Conservation (phyloP, 78 protist genomes). For the Blattamonas nauphoetae region DNA sequence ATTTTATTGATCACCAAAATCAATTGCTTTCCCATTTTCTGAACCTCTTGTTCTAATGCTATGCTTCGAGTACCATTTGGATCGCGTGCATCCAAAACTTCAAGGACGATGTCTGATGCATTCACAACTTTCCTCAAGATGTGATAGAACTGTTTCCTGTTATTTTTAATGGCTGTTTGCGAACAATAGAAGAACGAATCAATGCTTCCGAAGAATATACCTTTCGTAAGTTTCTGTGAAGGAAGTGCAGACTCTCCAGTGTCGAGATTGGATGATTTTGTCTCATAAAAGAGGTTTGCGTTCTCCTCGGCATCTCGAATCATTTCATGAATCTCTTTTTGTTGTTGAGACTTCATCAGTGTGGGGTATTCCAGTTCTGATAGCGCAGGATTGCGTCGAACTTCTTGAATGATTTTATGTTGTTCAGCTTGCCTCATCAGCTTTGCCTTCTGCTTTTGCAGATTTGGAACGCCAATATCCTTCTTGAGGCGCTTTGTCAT, state of each 20-base stretch:
- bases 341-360: too few relatives aligned
- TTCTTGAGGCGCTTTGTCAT: too few relatives aligned
- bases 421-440: constrained; percentile 44
- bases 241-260: too few relatives aligned
- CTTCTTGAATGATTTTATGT: background rate
- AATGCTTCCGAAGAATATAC: background rate
- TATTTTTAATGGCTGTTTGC: background rate
- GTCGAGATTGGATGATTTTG: too few relatives aligned
- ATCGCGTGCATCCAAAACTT: constrained; percentile 92
- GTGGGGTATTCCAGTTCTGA: too few relatives aligned
- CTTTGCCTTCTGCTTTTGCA: constrained; percentile 71
- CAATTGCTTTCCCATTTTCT: constrained; percentile 39
- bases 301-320: too few relatives aligned
- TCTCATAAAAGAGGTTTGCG: too few relatives aligned
- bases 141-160: background rate
- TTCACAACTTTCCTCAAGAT: constrained; percentile 76
- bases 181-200: background rate
- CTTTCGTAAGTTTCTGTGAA: too few relatives aligned
- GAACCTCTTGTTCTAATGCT: constrained; percentile 63
- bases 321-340: too few relatives aligned
- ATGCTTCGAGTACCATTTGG: constrained; percentile 91
- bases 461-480: constrained; percentile 84
- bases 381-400: too few relatives aligned
- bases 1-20: constrained; percentile 83
- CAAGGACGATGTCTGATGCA: constrained; percentile 79